A percentile compares a stretch with the other conserved stretches of the same genome.
Conservation (phyloP, 148 eudicot genomes). For the Tetragonia tetragonoides region DNA sequence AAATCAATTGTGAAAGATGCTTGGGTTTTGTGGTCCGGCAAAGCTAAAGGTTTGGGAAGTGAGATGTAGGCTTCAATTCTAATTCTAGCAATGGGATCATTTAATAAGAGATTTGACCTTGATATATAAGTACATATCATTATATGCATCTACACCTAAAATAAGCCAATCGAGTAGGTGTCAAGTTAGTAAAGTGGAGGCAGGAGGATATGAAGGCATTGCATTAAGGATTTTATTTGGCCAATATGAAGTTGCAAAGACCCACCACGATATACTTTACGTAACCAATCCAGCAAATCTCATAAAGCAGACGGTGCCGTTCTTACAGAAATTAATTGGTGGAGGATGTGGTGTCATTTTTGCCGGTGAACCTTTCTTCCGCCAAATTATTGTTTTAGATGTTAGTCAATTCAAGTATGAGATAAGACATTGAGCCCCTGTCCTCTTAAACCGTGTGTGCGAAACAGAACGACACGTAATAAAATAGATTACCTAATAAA, state of each 20-base stretch:
- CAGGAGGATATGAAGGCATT: not conserved
- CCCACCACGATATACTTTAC: not conserved
- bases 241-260: not conserved
- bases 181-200: not conserved
- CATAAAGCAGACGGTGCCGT: not conserved
- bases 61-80: not conserved
- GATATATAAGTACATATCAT: too few relatives aligned
- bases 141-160: too few relatives aligned
- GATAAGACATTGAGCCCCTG: too few relatives aligned
- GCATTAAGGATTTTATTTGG: not conserved
- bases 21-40: not conserved
- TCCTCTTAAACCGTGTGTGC: too few relatives aligned
- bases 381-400: too few relatives aligned
- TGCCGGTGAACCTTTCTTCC: too few relatives aligned
- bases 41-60: not conserved
- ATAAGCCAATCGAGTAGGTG: not conserved
- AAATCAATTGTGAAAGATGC: slow-evolving; percentile 4
- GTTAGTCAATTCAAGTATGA: too few relatives aligned
- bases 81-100: not conserved
- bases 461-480: too few relatives aligned
- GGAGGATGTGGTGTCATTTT: not conserved
- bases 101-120: too few relatives aligned
- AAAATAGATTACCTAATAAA: too few relatives aligned
- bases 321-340: too few relatives aligned
- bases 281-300: not conserved